Conservation (phyloP, 2,329 filamentous ascomycete species). For the Botrytis aclada region DNA sequence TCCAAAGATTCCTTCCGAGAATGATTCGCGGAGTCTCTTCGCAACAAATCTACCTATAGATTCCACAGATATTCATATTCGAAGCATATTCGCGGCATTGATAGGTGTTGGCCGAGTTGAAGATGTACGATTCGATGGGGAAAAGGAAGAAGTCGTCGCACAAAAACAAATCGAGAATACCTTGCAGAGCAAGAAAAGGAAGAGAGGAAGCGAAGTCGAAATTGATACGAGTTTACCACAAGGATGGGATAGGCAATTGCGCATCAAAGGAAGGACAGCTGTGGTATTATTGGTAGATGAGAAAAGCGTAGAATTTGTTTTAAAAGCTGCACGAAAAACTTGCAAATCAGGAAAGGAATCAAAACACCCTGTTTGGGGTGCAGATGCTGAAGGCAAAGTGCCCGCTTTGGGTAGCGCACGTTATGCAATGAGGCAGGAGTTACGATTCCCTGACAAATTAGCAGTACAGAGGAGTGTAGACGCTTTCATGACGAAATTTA, state of each 20-base stretch:
- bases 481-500: constrained; percentile 82
- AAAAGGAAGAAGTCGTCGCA: constrained; percentile 41
- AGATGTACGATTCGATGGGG: constrained; percentile 69
- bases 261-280: constrained; percentile 72
- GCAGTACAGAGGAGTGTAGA: constrained; percentile 73
- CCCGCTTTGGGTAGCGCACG: constrained; percentile 49
- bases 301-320: constrained; percentile 68
- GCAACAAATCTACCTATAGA: constrained; percentile 87
- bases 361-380: constrained; percentile 67
- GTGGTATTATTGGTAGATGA: constrained; percentile 82
- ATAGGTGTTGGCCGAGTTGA: constrained; percentile 78
- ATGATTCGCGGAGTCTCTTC: constrained; percentile 79
- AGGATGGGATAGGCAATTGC: constrained; percentile 69
- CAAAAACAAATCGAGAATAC: constrained; percentile 34
- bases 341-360: constrained; percentile 54
- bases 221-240: constrained; percentile 64
- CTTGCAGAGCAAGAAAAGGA: constrained; percentile 49
- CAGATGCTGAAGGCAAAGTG: constrained; percentile 55
- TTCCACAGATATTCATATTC: constrained; percentile 73
- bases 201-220: constrained; percentile 51
- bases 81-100: constrained; percentile 69
- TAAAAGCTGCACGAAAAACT: constrained; percentile 69
- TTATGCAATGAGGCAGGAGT: constrained; percentile 62
- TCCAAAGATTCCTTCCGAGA: constrained; percentile 70
- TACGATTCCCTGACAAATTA: constrained; percentile 66